A percentile compares a stretch with the other conserved stretches of the same genome.
These are phyloP conservation scores for Neofusicoccum kwambonambiense DNA, from an alignment of 2,329 filamentous ascomycete species.

Conservation along the genomic window DNA sequence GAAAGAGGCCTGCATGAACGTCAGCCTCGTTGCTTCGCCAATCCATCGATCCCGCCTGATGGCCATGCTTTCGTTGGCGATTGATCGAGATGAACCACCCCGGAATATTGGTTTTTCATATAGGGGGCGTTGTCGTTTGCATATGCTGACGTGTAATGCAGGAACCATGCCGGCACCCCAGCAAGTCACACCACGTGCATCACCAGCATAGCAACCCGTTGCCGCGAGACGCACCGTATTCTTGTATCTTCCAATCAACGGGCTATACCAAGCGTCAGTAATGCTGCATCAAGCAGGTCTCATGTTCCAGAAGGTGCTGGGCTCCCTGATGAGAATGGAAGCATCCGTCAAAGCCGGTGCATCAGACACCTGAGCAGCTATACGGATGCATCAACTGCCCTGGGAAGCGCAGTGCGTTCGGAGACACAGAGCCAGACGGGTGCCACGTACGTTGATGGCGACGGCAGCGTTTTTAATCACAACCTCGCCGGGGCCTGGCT, in stretches of 20 bases:
- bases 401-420: background rate
- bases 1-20: background rate
- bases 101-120: background rate
- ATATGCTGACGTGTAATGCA: background rate
- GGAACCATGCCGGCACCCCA: background rate
- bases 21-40: background rate
- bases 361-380: too few relatives aligned
- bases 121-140: background rate
- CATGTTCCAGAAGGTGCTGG: background rate
- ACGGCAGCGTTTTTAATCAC: slow-evolving; percentile 35
- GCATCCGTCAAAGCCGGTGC: background rate
- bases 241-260: slow-evolving; percentile 11
- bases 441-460: slow-evolving; percentile 27
- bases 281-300: background rate
- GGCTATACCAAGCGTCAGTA: background rate
- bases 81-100: background rate
- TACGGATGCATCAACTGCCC: background rate
- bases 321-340: background rate
- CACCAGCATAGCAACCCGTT: background rate
- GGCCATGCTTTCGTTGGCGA: background rate
- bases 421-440: background rate
- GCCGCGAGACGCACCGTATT: background rate
- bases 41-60: background rate
- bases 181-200: background rate
- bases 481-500: slow-evolving; percentile 31